These are phyloP conservation scores for Neoboletus brunneissimus DNA, from an alignment of 768 basidiomycete genomes.

Conservation along the genomic window DNA sequence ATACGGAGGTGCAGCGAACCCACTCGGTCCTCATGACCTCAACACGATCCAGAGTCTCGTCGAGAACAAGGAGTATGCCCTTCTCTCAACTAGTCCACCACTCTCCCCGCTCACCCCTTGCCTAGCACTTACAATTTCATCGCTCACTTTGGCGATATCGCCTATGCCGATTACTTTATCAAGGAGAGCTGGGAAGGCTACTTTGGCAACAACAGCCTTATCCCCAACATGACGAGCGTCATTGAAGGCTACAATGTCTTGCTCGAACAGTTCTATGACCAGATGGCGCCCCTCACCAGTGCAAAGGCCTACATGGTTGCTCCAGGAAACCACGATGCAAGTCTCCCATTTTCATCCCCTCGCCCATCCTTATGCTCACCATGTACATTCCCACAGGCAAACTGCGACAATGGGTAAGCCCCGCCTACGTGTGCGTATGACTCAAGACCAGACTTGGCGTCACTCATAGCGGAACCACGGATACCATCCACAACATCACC, in stretches of 20 bases:
- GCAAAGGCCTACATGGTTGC: slow-evolving; percentile 28
- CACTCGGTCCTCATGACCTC: slow-evolving; percentile 25
- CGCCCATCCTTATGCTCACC: neutral
- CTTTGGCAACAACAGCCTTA: slow-evolving; percentile 27
- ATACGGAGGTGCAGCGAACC: slow-evolving; percentile 18
- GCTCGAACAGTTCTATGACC: slow-evolving; percentile 28
- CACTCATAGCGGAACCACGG: slow-evolving; percentile 22
- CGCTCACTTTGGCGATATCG: slow-evolving; percentile 26
- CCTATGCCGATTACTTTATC: slow-evolving; percentile 30
- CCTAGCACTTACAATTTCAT: slow-evolving; percentile 26
- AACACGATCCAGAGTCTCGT: slow-evolving; percentile 31
- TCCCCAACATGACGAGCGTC: slow-evolving; percentile 25
- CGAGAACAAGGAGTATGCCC: slow-evolving; percentile 26
- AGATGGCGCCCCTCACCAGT: slow-evolving; percentile 25
- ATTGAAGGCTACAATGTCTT: slow-evolving; percentile 24
- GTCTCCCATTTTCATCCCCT: neutral
- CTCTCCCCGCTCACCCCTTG: neutral
- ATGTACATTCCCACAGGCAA: slow-evolving; percentile 13
- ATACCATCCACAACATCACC: slow-evolving; percentile 22
- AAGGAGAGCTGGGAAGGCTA: slow-evolving; percentile 32
- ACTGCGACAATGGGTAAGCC: slow-evolving; percentile 29
- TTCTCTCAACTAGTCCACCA: neutral
- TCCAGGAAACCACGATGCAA: slow-evolving; percentile 26
- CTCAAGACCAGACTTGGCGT: neutral
- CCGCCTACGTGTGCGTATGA: neutral